Conservation (phyloP, 257 asterid species). For the Primulina huaijiensis region DNA sequence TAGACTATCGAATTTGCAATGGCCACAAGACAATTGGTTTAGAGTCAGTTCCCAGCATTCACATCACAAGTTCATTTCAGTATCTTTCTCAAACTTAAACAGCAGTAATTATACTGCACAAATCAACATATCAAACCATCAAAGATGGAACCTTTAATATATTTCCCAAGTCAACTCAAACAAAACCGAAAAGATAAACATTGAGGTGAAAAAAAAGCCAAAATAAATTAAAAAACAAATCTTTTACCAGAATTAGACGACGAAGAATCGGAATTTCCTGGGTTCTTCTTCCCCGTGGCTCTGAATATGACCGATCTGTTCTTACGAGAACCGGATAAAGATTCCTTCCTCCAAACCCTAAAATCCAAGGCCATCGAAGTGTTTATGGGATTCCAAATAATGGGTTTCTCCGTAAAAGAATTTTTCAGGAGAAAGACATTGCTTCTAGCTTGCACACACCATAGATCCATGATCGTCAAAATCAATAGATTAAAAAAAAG, state of each 20-base stretch:
- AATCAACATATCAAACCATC: constrained; percentile 9
- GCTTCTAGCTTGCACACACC: constrained; percentile 45
- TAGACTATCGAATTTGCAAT: constrained; percentile 7
- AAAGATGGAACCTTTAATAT: constrained; percentile 10
- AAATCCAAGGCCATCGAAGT: constrained; percentile 38
- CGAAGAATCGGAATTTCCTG: constrained; percentile 50
- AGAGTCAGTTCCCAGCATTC: constrained; percentile 1
- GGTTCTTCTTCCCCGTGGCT: constrained; percentile 64
- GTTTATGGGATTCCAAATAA: constrained; percentile 40
- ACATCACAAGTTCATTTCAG: constrained; percentile 2
- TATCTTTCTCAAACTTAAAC: not conserved
- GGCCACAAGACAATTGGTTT: not conserved
- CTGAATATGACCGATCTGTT: constrained; percentile 46
- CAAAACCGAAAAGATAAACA: not conserved
- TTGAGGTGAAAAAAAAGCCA: not conserved
- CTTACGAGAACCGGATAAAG: constrained; percentile 27
- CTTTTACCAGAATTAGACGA: constrained; percentile 44
- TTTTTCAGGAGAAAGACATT: constrained; percentile 41
- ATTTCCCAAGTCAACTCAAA: constrained; percentile 10
- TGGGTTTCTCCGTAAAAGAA: constrained; percentile 53
- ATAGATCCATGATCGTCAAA: constrained; percentile 42
- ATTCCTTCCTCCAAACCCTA: constrained; percentile 37
- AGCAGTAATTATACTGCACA: constrained; percentile 5
- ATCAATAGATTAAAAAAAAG: not conserved
- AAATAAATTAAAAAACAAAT: not conserved